These are phyloP conservation scores for Penstemon davidsonii DNA, from an alignment of 257 asterid species.

Conservation along the genomic window DNA sequence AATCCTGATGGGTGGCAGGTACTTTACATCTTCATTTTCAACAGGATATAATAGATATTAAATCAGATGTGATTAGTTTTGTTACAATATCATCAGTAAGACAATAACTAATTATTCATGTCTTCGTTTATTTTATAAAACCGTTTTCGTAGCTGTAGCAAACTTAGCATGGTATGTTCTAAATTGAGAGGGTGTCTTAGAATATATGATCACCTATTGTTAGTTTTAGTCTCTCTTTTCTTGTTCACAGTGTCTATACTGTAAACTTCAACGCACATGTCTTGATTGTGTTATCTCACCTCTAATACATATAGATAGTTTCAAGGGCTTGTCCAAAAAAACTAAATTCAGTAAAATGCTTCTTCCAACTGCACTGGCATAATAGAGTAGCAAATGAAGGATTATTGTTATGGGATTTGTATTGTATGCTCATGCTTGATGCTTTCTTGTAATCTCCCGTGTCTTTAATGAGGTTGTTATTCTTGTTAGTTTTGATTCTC, in stretches of 20 bases:
- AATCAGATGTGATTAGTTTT: too few species aligned
- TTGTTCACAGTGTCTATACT: too few species aligned
- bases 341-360: too few species aligned
- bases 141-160: too few species aligned
- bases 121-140: too few species aligned
- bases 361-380: background rate
- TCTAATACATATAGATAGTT: too few species aligned
- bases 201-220: too few species aligned
- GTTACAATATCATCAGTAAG: too few species aligned
- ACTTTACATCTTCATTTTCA: constrained; percentile 1
- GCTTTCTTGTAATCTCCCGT: background rate
- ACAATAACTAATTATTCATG: too few species aligned
- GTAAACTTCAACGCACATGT: background rate
- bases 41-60: background rate
- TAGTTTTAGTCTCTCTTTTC: too few species aligned
- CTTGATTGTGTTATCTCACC: background rate
- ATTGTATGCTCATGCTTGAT: background rate
- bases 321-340: background rate
- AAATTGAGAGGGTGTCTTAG: too few species aligned
- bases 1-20: constrained; percentile 99
- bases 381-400: constrained; percentile 2
- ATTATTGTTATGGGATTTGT: background rate
- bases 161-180: too few species aligned
- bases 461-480: background rate
- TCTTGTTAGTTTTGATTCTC: constrained; percentile 5